Evolutionary conservation across 2,329 filamentous ascomycete species (phyloP).

Genomic region (Tolypocladium capitatum): DNA sequence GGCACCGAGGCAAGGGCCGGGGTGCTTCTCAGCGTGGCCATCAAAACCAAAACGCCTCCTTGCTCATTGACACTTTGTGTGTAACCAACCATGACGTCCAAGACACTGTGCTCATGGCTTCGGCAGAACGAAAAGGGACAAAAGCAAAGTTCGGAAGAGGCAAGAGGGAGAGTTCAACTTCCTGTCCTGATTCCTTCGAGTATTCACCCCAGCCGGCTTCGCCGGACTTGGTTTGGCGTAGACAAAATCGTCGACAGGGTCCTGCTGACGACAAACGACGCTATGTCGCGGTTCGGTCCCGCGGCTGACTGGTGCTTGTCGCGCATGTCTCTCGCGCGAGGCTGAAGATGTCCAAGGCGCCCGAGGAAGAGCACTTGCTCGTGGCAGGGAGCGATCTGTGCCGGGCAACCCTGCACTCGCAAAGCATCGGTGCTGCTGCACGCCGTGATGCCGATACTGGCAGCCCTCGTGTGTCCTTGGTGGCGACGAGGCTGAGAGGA

Average conservation of each 20-base stretch:
- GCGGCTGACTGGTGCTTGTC: background rate
- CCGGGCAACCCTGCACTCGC: background rate
- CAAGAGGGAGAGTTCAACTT: too few relatives aligned
- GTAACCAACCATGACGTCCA: background rate
- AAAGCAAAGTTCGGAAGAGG: background rate
- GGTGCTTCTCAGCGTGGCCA: background rate
- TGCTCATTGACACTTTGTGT: background rate
- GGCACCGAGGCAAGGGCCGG: background rate
- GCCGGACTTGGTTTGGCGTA: background rate
- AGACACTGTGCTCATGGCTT: background rate
- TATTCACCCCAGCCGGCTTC: background rate
- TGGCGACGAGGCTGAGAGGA: background rate
- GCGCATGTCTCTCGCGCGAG: background rate
- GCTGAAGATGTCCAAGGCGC: background rate
- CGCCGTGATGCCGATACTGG: background rate
- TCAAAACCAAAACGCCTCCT: background rate
- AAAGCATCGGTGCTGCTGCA: background rate
- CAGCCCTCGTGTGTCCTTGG: background rate
- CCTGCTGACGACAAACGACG: background rate
- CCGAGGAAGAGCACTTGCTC: background rate
- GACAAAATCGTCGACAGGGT: background rate
- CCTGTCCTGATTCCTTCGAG: background rate
- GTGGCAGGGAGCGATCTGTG: background rate
- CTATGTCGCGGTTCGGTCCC: background rate
- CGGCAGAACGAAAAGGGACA: background rate